phyloP scores from a whole-genome alignment of 306 rosid species.

The Psophocarpus tetragonolobus region DNA sequence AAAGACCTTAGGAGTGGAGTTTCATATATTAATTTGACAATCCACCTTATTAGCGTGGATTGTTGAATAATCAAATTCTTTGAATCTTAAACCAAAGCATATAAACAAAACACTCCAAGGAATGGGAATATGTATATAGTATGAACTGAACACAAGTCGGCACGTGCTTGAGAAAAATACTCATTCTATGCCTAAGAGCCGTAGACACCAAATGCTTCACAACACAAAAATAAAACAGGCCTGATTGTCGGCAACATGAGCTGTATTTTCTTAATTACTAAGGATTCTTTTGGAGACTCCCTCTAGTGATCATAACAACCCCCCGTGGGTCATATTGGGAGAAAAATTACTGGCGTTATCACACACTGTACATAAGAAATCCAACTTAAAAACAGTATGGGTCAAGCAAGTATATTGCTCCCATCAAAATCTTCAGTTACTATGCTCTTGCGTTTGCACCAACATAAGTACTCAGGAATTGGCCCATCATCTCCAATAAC shows the following conservation, averaged over 20 bases:
- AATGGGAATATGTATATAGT: not conserved
- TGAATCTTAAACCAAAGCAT: not conserved
- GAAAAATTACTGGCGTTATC: not conserved
- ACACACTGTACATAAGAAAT: slow-evolving; percentile 47
- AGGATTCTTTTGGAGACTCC: slow-evolving; percentile 12
- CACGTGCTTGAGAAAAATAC: slow-evolving; percentile 19
- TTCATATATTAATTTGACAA: not conserved
- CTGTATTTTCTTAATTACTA: slow-evolving; percentile 23
- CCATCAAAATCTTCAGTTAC: slow-evolving; percentile 45
- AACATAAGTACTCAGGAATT: slow-evolving; percentile 63
- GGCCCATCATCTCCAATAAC: slow-evolving; percentile 81
- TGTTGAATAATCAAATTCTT: not conserved
- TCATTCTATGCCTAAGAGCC: slow-evolving; percentile 3
- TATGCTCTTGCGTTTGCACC: slow-evolving; percentile 71
- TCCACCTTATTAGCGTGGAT: not conserved
- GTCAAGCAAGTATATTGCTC: slow-evolving; percentile 41
- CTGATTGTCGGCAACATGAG: slow-evolving; percentile 2
- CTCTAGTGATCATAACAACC: not conserved
- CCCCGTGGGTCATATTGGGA: not conserved
- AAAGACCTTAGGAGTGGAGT: not conserved
- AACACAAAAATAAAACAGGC: slow-evolving; percentile 12
- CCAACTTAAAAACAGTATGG: slow-evolving; percentile 39
- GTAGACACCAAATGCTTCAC: not conserved
- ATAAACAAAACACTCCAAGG: not conserved
- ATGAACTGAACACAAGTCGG: slow-evolving; percentile 5